phyloP scores from a whole-genome alignment of 2,329 filamentous ascomycete genomes.

The Fusarium piperis region DNA sequence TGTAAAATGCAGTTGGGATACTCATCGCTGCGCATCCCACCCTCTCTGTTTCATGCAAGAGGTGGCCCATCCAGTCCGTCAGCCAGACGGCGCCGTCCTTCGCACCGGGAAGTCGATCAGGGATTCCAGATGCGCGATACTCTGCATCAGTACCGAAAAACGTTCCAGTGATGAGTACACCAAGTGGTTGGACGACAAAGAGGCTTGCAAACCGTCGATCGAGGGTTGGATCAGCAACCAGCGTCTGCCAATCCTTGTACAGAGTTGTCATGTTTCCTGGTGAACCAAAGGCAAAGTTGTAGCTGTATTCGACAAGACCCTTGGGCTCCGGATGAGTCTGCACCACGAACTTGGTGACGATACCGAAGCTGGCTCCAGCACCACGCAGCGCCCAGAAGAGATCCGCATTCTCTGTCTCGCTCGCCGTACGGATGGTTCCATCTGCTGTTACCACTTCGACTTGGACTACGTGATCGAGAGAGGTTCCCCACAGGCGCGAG shows the following conservation, averaged over 20 bases:
- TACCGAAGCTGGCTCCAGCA: constrained; percentile 65
- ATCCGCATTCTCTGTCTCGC: constrained; percentile 58
- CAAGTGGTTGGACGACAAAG: constrained; percentile 63
- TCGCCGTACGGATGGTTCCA: constrained; percentile 61
- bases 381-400: constrained; percentile 67
- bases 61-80: constrained; percentile 70
- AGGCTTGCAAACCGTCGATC: constrained; percentile 68
- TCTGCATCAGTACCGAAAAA: constrained; percentile 69
- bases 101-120: constrained; percentile 54
- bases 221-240: constrained; percentile 63
- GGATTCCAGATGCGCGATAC: constrained; percentile 62
- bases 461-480: constrained; percentile 62
- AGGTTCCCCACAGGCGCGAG: constrained; percentile 67
- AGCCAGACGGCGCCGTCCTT: constrained; percentile 57
- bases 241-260: constrained; percentile 67
- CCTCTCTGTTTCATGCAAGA: constrained; percentile 62
- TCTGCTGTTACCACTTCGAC: constrained; percentile 63
- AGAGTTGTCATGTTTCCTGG: constrained; percentile 58
- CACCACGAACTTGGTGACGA: constrained; percentile 66
- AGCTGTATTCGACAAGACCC: constrained; percentile 67
- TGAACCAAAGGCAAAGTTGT: constrained; percentile 60
- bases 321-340: constrained; percentile 65
- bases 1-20: constrained; percentile 62
- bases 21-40: constrained; percentile 59
- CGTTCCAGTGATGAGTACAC: constrained; percentile 66